Conservation (phyloP, 306 rosid genomes). For the Ormosia semicastrata region DNA sequence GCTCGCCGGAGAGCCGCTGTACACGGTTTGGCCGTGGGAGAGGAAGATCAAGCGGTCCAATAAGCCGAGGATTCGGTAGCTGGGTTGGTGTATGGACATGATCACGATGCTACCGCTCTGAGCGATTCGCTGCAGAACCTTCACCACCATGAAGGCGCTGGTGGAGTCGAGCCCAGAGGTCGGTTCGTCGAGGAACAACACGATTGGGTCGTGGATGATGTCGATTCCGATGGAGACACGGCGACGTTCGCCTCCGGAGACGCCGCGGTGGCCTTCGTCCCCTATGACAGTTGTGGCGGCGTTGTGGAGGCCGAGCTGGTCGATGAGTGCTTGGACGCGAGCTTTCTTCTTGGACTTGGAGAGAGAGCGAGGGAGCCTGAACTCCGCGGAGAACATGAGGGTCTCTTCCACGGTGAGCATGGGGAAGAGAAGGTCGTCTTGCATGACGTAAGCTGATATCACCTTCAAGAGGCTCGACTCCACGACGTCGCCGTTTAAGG, state of each 20-base stretch:
- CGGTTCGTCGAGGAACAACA: slow-evolving; percentile 88
- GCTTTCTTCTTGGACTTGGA: slow-evolving; percentile 73
- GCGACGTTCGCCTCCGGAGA: slow-evolving; percentile 88
- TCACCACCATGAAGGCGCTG: slow-evolving; percentile 91
- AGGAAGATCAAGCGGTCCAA: slow-evolving; percentile 76
- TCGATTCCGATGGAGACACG: slow-evolving; percentile 90
- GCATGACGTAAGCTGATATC: slow-evolving; percentile 95
- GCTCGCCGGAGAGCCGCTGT: slow-evolving; percentile 54
- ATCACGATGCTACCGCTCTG: slow-evolving; percentile 85
- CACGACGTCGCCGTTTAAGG: slow-evolving; percentile 58
- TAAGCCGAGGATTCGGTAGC: slow-evolving; percentile 72
- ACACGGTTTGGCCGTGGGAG: slow-evolving; percentile 84
- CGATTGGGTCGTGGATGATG: slow-evolving; percentile 83
- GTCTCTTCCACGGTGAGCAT: slow-evolving; percentile 96
- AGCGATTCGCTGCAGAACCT: slow-evolving; percentile 79
- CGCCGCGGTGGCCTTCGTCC: slow-evolving; percentile 88
- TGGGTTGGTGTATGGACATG: slow-evolving; percentile 88
- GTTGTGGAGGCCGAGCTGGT: slow-evolving; percentile 69
- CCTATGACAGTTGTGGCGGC: slow-evolving; percentile 81
- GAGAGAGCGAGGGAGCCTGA: slow-evolving; percentile 78
- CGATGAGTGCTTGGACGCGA: slow-evolving; percentile 76
- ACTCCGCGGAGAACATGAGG: slow-evolving; percentile 89
- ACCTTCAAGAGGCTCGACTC: slow-evolving; percentile 63
- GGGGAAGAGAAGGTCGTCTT: slow-evolving; percentile 91
- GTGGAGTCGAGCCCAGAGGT: slow-evolving; percentile 93